A percentile compares a stretch with the other conserved stretches of the same genome.
Conservation (phyloP, 495 filamentous ascomycete genomes). For the Aspergillus ostianus region DNA sequence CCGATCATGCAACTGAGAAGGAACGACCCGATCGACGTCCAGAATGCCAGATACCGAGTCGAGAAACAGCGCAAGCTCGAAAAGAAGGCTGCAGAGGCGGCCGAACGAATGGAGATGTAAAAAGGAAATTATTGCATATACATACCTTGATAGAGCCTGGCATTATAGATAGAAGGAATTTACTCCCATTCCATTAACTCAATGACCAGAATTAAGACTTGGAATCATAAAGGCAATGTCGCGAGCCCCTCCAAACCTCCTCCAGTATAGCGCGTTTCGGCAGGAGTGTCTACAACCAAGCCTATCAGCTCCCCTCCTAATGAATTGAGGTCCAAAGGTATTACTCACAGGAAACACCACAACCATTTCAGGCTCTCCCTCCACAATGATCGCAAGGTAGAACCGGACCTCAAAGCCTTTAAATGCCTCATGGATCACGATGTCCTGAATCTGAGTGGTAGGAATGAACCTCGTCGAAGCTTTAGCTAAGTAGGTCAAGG, state of each 20-base stretch:
- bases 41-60: slow-evolving; percentile 75
- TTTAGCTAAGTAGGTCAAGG: slow-evolving; percentile 59
- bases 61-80: slow-evolving; percentile 58
- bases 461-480: slow-evolving; percentile 87
- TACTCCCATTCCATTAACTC: neutral
- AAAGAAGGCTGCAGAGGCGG: slow-evolving; percentile 13
- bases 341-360: slow-evolving; percentile 82
- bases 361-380: slow-evolving; percentile 82
- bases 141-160: slow-evolving; percentile 13
- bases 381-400: slow-evolving; percentile 86
- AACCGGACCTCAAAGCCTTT: slow-evolving; percentile 87
- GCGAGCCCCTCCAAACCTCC: slow-evolving; percentile 78
- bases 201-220: slow-evolving; percentile 35
- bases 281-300: slow-evolving; percentile 54
- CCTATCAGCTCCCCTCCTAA: slow-evolving; percentile 8
- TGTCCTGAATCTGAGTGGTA: slow-evolving; percentile 84
- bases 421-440: slow-evolving; percentile 95
- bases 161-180: neutral
- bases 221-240: slow-evolving; percentile 73
- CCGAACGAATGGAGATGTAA: slow-evolving; percentile 17
- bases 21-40: slow-evolving; percentile 63
- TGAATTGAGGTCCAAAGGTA: neutral
- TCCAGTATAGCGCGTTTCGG: slow-evolving; percentile 71
- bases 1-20: slow-evolving; percentile 65
- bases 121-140: slow-evolving; percentile 23